Percentiles rank a stretch among this genome's conserved stretches.
phyloP scores from a whole-genome alignment of 2,329 filamentous ascomycete species.

The Davidsoniella eucalypti region DNA sequence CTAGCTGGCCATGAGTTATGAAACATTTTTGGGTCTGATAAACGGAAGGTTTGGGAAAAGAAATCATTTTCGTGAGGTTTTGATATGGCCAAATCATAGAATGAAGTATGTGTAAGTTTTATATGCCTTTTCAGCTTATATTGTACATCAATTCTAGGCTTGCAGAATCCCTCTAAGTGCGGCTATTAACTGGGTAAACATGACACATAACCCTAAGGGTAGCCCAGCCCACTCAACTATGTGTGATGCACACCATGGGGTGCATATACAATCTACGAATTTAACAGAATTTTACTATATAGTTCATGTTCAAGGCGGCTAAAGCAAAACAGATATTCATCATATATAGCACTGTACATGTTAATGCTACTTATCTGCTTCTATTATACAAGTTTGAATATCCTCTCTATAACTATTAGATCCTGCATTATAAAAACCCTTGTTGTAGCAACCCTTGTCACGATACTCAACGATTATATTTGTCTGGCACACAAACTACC shows the following conservation, averaged over 20 bases:
- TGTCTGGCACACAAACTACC: not conserved
- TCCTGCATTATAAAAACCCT: not conserved
- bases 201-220: too few species aligned
- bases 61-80: constrained; percentile 19
- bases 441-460: not conserved
- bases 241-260: not conserved
- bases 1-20: constrained; percentile 52
- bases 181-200: too few species aligned
- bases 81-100: not conserved
- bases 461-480: not conserved
- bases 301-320: too few species aligned
- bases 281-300: not conserved
- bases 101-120: not conserved
- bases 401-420: too few species aligned
- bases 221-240: not conserved
- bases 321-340: too few species aligned
- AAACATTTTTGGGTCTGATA: constrained; percentile 52
- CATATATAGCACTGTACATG: too few species aligned
- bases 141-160: too few species aligned
- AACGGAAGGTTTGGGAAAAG: constrained; percentile 27
- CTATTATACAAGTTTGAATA: too few species aligned
- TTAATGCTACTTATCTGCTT: too few species aligned
- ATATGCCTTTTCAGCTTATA: too few species aligned
- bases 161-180: too few species aligned
- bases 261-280: not conserved